Evolutionary conservation across 2,329 filamentous ascomycete species (phyloP).

Genomic region (Colletotrichum tropicale): DNA sequence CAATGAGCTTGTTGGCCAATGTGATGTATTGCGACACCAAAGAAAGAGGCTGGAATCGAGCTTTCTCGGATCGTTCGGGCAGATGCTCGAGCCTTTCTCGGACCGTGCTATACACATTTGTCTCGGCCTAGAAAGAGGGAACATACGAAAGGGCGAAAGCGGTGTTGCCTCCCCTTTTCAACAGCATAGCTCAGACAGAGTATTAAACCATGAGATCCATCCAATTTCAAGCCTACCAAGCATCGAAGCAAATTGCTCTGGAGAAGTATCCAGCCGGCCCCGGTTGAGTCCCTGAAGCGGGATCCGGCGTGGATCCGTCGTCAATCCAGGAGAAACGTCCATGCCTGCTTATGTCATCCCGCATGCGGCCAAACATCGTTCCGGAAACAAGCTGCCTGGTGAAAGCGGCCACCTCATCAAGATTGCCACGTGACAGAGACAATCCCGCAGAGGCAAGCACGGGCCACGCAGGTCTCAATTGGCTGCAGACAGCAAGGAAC

Average conservation of each 20-base stretch:
- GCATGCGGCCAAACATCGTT: conserved; percentile 10
- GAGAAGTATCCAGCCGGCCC: neutral
- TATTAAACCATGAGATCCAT: neutral
- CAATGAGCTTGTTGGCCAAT: neutral
- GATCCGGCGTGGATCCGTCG: neutral
- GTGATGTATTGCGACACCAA: neutral
- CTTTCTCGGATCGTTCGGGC: neutral
- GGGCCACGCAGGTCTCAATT: neutral
- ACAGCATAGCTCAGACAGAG: neutral
- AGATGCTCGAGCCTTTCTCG: neutral
- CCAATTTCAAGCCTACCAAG: neutral
- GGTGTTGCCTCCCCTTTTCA: neutral
- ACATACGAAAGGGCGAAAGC: neutral
- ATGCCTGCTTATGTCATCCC: conserved; percentile 3
- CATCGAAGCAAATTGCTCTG: neutral
- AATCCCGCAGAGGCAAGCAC: neutral
- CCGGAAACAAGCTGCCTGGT: neutral
- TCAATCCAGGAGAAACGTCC: neutral
- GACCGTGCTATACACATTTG: neutral
- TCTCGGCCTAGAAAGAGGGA: neutral
- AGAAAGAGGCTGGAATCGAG: neutral
- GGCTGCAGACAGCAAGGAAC: conserved; percentile 5
- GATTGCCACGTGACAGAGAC: conserved; percentile 5
- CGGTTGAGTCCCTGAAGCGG: neutral
- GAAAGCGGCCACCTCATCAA: conserved; percentile 14